Conservation (phyloP, 2,329 filamentous ascomycete genomes). For the Gnomoniopsis smithogilvyi region DNA sequence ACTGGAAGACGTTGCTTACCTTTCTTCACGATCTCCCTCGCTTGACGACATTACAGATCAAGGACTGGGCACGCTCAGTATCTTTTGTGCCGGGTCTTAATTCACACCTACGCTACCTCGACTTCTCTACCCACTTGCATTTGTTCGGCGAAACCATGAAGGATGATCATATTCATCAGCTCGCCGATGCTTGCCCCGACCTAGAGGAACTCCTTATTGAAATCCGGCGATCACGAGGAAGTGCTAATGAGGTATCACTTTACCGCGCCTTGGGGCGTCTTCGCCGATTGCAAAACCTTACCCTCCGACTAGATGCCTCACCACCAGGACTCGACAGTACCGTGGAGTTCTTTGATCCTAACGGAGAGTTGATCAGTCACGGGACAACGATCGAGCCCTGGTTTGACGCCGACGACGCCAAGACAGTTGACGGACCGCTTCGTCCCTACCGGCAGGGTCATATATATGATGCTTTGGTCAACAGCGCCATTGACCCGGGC, state of each 20-base stretch:
- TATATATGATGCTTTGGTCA: slow-evolving; percentile 8
- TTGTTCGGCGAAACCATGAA: background rate
- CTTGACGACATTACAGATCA: background rate
- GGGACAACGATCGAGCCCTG: slow-evolving; percentile 6
- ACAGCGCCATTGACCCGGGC: slow-evolving; percentile 9
- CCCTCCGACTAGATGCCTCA: slow-evolving; percentile 3
- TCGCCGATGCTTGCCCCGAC: slow-evolving; percentile 10
- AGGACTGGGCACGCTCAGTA: background rate
- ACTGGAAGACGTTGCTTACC: background rate
- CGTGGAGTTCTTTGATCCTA: background rate
- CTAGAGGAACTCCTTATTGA: slow-evolving; percentile 4
- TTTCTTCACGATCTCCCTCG: background rate
- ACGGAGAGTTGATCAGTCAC: background rate
- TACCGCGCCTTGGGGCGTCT: slow-evolving; percentile 14
- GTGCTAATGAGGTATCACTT: slow-evolving; percentile 5
- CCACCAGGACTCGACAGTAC: background rate
- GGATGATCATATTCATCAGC: slow-evolving; percentile 6
- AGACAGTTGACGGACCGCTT: background rate
- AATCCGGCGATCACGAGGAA: slow-evolving; percentile 6
- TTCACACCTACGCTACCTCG: background rate
- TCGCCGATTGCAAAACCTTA: background rate
- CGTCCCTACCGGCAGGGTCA: slow-evolving; percentile 8
- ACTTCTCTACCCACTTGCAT: background rate
- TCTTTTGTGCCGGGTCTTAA: slow-evolving; percentile 1
- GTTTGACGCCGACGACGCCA: slow-evolving; percentile 4